Evolutionary conservation across 2,329 filamentous ascomycete genomes (phyloP).

Genomic region (Magnaporthiopsis rhizophila): DNA sequence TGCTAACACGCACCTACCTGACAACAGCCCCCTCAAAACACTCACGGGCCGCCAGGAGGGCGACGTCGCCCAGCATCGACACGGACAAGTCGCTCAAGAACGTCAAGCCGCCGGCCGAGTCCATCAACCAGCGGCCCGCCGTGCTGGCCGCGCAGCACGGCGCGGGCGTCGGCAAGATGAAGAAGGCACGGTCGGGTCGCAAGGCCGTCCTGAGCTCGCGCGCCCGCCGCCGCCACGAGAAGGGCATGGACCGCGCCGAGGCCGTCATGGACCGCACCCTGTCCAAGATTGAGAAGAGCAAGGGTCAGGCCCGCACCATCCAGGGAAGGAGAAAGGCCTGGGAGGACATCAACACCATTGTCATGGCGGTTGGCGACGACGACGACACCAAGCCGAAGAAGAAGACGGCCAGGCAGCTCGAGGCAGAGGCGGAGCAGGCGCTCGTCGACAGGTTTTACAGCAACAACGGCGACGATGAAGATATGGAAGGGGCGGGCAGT

Average conservation of each 20-base stretch:
- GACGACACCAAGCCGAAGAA: slow-evolving; percentile 1
- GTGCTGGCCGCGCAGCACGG: slow-evolving; percentile 60
- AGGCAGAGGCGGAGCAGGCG: slow-evolving; percentile 8
- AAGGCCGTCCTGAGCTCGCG: slow-evolving; percentile 47
- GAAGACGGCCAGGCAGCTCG: slow-evolving; percentile 9
- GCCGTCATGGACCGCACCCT: slow-evolving; percentile 51
- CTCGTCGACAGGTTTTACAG: slow-evolving; percentile 10
- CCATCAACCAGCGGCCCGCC: slow-evolving; percentile 49
- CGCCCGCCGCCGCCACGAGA: slow-evolving; percentile 48
- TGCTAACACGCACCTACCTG: background rate
- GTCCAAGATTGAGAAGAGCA: slow-evolving; percentile 47
- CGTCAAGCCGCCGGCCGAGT: slow-evolving; percentile 40
- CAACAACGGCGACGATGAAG: slow-evolving; percentile 14
- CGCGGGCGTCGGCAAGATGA: slow-evolving; percentile 61
- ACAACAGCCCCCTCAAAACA: slow-evolving; percentile 52
- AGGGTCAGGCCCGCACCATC: slow-evolving; percentile 37
- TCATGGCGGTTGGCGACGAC: slow-evolving; percentile 4
- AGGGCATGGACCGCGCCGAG: slow-evolving; percentile 49
- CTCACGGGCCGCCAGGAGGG: slow-evolving; percentile 68
- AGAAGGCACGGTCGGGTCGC: slow-evolving; percentile 38
- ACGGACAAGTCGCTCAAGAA: slow-evolving; percentile 64
- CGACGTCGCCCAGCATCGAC: slow-evolving; percentile 61
- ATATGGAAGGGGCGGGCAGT: slow-evolving; percentile 12
- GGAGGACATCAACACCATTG: slow-evolving; percentile 45
- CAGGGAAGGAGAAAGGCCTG: slow-evolving; percentile 44